Conservation (phyloP, 1,139 yeast genomes). For the Debaryomycetaceae sp. region DNA sequence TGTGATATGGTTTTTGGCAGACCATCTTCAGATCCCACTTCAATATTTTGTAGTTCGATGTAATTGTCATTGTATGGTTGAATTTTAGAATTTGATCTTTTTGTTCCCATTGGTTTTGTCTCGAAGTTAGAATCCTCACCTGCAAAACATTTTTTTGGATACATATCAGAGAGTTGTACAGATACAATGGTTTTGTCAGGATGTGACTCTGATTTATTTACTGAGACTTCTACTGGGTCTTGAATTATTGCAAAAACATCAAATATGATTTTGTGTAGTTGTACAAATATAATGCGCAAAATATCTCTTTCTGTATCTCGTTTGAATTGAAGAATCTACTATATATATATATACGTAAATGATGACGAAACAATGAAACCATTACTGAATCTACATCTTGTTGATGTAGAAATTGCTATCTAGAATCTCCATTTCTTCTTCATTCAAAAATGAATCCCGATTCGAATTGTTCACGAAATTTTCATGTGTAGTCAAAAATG, state of each 20-base stretch:
- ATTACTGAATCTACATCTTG: slow-evolving; percentile 3
- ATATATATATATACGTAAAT: too few relatives aligned
- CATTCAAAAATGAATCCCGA: slow-evolving; percentile 23
- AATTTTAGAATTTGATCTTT: neutral
- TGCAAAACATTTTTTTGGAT: neutral
- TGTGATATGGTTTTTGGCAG: neutral
- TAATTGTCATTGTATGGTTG: neutral
- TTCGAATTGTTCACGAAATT: slow-evolving; percentile 2
- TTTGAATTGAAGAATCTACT: too few relatives aligned
- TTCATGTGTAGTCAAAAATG: slow-evolving; percentile 5
- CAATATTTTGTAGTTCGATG: neutral
- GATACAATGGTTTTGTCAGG: neutral
- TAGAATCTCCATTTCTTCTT: slow-evolving; percentile 26
- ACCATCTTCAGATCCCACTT: neutral
- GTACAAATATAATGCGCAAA: neutral
- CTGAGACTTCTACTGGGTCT: neutral
- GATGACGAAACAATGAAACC: too few relatives aligned
- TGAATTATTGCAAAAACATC: neutral
- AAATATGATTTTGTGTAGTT: neutral
- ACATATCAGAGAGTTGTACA: neutral
- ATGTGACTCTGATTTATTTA: neutral
- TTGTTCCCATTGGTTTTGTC: neutral
- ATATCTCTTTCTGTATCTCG: too few relatives aligned
- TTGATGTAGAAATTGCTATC: slow-evolving; percentile 19
- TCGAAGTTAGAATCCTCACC: neutral